These are phyloP conservation scores for Ascochyta rabiei DNA, from an alignment of 2,329 filamentous ascomycete species.

Conservation along the genomic window DNA sequence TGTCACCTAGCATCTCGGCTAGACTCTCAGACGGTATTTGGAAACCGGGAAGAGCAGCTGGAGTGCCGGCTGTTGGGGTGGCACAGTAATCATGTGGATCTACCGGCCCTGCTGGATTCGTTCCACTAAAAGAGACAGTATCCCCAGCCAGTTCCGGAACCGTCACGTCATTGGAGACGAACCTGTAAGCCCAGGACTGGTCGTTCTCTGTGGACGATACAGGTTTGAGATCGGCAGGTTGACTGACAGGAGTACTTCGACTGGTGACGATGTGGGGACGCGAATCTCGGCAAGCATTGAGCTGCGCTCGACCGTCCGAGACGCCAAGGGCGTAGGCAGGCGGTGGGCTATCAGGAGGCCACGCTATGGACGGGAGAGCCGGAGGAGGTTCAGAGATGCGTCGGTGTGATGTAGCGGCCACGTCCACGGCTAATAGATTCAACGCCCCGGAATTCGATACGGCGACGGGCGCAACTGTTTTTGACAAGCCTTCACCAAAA, in stretches of 20 bases:
- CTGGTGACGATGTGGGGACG: background rate
- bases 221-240: background rate
- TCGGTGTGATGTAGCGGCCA: background rate
- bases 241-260: background rate
- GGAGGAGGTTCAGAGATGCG: background rate
- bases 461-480: background rate
- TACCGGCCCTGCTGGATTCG: slow-evolving; percentile 27
- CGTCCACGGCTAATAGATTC: background rate
- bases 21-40: background rate
- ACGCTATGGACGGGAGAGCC: background rate
- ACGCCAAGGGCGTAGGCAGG: slow-evolving; percentile 2
- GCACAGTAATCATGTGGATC: slow-evolving; percentile 23
- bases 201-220: background rate
- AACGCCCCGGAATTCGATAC: background rate
- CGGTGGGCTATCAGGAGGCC: slow-evolving; percentile 2
- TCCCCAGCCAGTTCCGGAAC: slow-evolving; percentile 22
- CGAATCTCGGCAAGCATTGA: background rate
- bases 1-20: slow-evolving; percentile 18
- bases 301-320: background rate
- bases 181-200: background rate
- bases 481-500: too few relatives aligned
- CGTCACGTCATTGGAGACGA: background rate
- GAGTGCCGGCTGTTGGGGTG: background rate
- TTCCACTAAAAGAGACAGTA: slow-evolving; percentile 20
- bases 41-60: background rate